phyloP scores from a whole-genome alignment of 2,329 filamentous ascomycete genomes.

The Alternaria triticimaculans region DNA sequence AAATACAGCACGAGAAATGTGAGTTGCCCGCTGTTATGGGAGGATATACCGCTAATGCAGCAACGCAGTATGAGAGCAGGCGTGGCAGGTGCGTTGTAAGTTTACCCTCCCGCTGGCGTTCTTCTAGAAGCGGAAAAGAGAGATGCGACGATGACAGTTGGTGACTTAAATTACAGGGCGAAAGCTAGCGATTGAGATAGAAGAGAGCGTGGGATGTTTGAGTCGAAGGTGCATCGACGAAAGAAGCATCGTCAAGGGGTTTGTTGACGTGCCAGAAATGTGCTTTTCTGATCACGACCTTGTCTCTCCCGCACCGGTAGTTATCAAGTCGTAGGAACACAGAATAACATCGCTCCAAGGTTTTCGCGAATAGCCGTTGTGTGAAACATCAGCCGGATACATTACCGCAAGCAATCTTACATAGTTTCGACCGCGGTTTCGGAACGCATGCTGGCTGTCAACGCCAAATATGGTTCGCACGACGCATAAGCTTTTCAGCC shows the following conservation, averaged over 20 bases:
- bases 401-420: not conserved
- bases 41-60: not conserved
- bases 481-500: not conserved
- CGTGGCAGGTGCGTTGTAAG: not conserved
- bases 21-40: not conserved
- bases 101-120: not conserved
- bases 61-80: not conserved
- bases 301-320: conserved; percentile 10
- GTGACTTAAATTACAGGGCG: not conserved
- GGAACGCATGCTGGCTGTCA: not conserved
- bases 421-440: not conserved
- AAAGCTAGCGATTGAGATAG: not conserved
- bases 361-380: not conserved
- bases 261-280: conserved; percentile 16
- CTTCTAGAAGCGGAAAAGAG: not conserved
- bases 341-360: not conserved
- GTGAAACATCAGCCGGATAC: not conserved
- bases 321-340: not conserved
- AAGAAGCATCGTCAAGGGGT: conserved; percentile 4
- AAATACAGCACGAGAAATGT: not conserved
- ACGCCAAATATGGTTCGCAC: not conserved
- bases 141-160: not conserved
- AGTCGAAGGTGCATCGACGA: conserved; percentile 1
- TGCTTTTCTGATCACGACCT: conserved; percentile 1
- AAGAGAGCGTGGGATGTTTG: not conserved